These are phyloP conservation scores for Alternaria consortialis DNA, from an alignment of 2,329 filamentous ascomycete genomes.

Conservation along the genomic window DNA sequence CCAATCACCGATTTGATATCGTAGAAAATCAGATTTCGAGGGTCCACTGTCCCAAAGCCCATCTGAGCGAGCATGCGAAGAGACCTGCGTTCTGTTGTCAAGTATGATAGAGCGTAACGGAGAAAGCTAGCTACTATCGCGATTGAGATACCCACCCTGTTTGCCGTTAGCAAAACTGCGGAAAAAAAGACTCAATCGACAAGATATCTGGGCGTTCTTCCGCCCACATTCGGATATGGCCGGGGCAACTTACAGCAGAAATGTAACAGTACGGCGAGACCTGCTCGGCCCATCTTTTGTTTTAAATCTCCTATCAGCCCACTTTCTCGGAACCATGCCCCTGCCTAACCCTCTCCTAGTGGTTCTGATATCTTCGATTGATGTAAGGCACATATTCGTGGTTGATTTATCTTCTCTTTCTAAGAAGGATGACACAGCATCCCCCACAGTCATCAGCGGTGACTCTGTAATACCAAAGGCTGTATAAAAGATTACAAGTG, in stretches of 20 bases:
- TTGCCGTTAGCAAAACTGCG: no score
- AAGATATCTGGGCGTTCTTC: no score
- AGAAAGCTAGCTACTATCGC: no score
- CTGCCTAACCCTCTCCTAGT: not conserved
- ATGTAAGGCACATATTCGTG: conserved; percentile 24
- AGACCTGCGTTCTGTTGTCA: no score
- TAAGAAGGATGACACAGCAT: conserved; percentile 34
- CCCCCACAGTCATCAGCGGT: conserved; percentile 35
- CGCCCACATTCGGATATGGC: no score
- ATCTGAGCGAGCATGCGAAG: not conserved
- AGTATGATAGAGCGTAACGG: no score
- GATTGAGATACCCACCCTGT: no score
- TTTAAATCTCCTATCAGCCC: not conserved
- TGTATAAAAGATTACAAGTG: conserved; percentile 24
- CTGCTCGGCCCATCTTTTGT: no score
- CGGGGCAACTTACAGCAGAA: no score
- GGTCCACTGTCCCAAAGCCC: conserved; percentile 24
- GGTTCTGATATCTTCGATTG: conserved; percentile 9
- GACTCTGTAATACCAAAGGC: conserved; percentile 23
- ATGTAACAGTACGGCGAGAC: no score
- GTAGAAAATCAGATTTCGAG: not conserved
- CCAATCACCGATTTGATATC: conserved; percentile 6
- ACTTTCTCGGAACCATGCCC: not conserved
- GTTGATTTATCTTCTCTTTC: conserved; percentile 18
- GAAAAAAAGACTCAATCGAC: no score